A percentile compares a stretch with the other conserved stretches of the same genome.
phyloP scores from a whole-genome alignment of 805 yeast genomes.

The Phaffomyces opuntiae region DNA sequence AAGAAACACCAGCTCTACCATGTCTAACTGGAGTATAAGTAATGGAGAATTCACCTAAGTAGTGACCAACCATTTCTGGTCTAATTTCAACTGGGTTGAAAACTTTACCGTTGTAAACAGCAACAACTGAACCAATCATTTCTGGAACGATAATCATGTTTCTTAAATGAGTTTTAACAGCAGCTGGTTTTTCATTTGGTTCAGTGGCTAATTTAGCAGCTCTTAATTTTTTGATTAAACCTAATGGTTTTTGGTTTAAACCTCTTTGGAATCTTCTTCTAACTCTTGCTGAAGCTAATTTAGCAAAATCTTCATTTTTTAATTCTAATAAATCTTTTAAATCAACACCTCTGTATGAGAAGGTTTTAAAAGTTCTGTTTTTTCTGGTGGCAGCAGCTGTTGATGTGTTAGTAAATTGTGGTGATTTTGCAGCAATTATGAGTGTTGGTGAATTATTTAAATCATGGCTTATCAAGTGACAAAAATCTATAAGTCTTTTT shows the following conservation, averaged over 20 bases:
- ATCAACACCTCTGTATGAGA: slow-evolving; percentile 99
- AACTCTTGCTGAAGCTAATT: slow-evolving; percentile 96
- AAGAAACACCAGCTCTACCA: slow-evolving; percentile 90
- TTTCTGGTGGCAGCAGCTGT: slow-evolving; percentile 46
- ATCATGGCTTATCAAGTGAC: background rate
- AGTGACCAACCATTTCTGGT: slow-evolving; percentile 99
- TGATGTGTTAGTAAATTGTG: slow-evolving; percentile 15
- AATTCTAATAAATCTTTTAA: slow-evolving; percentile 88
- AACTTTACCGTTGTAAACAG: slow-evolving; percentile 99
- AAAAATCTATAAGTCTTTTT: too few relatives aligned
- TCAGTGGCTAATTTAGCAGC: slow-evolving; percentile 89
- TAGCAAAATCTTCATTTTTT: slow-evolving; percentile 94
- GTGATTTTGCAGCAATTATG: background rate
- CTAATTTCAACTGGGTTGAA: slow-evolving; percentile 98
- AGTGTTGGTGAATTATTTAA: background rate
- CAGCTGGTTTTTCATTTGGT: slow-evolving; percentile 93
- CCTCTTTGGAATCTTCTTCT: slow-evolving; percentile 99
- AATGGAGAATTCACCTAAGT: slow-evolving; percentile 99
- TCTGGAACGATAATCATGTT: slow-evolving; percentile 98
- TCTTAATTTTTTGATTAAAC: slow-evolving; percentile 95
- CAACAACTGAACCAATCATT: slow-evolving; percentile 98
- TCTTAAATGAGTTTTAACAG: slow-evolving; percentile 98
- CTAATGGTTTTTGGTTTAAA: slow-evolving; percentile 89
- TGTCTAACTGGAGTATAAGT: slow-evolving; percentile 99
- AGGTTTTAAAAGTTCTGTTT: slow-evolving; percentile 92